phyloP scores from a whole-genome alignment of 345 rosid species.

The Eutrema yunnanense region DNA sequence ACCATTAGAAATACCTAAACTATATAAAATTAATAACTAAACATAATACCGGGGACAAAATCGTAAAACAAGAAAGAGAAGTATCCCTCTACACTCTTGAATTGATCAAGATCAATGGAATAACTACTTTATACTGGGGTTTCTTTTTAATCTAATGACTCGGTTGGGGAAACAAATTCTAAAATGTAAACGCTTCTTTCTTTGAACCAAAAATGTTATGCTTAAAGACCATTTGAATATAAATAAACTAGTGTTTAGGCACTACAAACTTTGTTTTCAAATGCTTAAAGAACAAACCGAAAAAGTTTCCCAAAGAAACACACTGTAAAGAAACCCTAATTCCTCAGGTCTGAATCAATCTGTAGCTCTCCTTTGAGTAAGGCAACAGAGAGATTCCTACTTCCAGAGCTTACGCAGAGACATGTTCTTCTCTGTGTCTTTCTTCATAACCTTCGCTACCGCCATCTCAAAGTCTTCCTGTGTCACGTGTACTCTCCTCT shows the following conservation, averaged over 20 bases:
- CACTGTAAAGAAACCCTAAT: not conserved
- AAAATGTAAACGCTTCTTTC: not conserved
- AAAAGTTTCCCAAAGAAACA: not conserved
- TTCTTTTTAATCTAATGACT: not conserved
- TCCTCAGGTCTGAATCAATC: not conserved
- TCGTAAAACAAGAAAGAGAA: no score
- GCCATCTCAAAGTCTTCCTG: slow-evolving; percentile 99
- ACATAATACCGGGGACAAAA: no score
- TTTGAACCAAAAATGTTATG: not conserved
- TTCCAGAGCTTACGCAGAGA: slow-evolving; percentile 97
- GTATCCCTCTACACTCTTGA: no score
- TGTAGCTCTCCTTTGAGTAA: not conserved
- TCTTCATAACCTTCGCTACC: slow-evolving; percentile 99
- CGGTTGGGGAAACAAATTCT: not conserved
- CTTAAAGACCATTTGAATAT: not conserved
- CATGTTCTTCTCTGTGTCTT: slow-evolving; percentile 99
- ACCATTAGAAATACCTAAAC: no score
- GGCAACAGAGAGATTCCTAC: slow-evolving; percentile 26
- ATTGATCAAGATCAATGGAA: no score
- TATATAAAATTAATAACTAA: no score
- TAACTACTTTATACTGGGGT: not conserved
- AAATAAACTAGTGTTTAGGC: not conserved
- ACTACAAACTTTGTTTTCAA: not conserved
- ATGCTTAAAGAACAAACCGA: not conserved
- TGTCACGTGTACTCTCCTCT: slow-evolving; percentile 95